These are phyloP conservation scores for Leccinum pellstonianum DNA, from an alignment of 768 basidiomycete genomes.

Conservation along the genomic window DNA sequence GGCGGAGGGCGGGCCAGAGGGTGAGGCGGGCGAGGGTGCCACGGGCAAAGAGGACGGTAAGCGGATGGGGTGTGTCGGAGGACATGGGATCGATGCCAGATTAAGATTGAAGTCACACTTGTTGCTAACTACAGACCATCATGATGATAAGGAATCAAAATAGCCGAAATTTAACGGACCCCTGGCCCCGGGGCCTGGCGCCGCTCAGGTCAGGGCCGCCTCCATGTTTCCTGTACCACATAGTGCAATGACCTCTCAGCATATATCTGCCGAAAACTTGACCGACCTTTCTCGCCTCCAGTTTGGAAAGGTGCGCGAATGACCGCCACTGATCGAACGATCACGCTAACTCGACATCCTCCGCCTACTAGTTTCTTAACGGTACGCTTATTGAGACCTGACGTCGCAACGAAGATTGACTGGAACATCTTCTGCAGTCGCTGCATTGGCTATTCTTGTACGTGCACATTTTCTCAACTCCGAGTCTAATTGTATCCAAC, in stretches of 20 bases:
- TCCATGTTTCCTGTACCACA: background rate
- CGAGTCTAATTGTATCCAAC: background rate
- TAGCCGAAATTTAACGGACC: no score
- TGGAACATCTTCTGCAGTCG: conserved; percentile 10
- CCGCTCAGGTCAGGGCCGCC: conserved; percentile 18
- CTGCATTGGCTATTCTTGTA: conserved; percentile 21
- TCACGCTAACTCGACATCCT: background rate
- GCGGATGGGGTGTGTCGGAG: conserved; percentile 35
- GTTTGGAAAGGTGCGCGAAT: conserved; percentile 19
- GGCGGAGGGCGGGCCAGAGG: conserved; percentile 81
- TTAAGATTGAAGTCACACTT: no score
- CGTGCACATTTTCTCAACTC: background rate
- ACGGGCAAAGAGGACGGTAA: conserved; percentile 76
- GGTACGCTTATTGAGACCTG: conserved; percentile 6
- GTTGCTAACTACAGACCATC: no score
- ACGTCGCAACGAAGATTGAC: background rate
- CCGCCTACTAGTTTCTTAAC: conserved; percentile 15
- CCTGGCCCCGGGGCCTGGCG: no score
- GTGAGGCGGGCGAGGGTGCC: conserved; percentile 80
- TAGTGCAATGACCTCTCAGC: conserved; percentile 9
- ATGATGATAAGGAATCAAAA: no score
- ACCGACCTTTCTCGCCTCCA: conserved; percentile 20
- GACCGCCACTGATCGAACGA: background rate
- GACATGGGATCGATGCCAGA: conserved; percentile 11
- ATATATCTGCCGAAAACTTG: background rate